phyloP scores from a whole-genome alignment of 2,329 filamentous ascomycete genomes.

The Fusarium compactum region DNA sequence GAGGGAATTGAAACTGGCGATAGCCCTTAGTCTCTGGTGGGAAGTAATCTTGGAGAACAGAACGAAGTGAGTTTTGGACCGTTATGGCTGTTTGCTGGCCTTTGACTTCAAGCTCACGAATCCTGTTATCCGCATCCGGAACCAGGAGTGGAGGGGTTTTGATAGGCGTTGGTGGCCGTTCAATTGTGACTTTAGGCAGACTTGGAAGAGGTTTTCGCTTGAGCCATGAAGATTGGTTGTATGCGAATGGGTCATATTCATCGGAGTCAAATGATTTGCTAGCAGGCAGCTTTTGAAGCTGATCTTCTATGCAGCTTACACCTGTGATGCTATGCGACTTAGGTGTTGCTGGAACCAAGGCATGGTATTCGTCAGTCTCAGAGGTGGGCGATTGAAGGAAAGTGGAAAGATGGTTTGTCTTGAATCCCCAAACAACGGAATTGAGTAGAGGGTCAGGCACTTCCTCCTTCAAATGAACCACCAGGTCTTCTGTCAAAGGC shows the following conservation, averaged over 20 bases:
- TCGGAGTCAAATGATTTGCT: slow-evolving; percentile 29
- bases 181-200: slow-evolving; percentile 44
- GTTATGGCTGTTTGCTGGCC: slow-evolving; percentile 62
- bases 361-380: slow-evolving; percentile 35
- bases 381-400: slow-evolving; percentile 42
- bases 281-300: slow-evolving; percentile 26
- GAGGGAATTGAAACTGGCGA: slow-evolving; percentile 61
- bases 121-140: slow-evolving; percentile 52
- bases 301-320: slow-evolving; percentile 17
- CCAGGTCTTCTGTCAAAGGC: slow-evolving; percentile 66
- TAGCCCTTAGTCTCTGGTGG: slow-evolving; percentile 61
- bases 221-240: slow-evolving; percentile 47
- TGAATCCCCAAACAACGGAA: slow-evolving; percentile 61
- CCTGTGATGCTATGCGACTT: slow-evolving; percentile 32
- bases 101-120: slow-evolving; percentile 60
- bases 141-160: slow-evolving; percentile 57
- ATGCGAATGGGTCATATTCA: slow-evolving; percentile 64
- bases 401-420: slow-evolving; percentile 46
- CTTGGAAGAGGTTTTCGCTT: slow-evolving; percentile 38
- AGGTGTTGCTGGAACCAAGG: slow-evolving; percentile 46
- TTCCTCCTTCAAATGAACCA: slow-evolving; percentile 65
- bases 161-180: slow-evolving; percentile 58
- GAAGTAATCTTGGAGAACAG: slow-evolving; percentile 64
- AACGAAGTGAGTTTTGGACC: slow-evolving; percentile 69
- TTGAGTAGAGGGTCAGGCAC: slow-evolving; percentile 58